Percentiles rank a stretch among this genome's conserved stretches.
Evolutionary conservation across 768 basidiomycete species (phyloP).

Genomic region (Boletus tylopilopsis): DNA sequence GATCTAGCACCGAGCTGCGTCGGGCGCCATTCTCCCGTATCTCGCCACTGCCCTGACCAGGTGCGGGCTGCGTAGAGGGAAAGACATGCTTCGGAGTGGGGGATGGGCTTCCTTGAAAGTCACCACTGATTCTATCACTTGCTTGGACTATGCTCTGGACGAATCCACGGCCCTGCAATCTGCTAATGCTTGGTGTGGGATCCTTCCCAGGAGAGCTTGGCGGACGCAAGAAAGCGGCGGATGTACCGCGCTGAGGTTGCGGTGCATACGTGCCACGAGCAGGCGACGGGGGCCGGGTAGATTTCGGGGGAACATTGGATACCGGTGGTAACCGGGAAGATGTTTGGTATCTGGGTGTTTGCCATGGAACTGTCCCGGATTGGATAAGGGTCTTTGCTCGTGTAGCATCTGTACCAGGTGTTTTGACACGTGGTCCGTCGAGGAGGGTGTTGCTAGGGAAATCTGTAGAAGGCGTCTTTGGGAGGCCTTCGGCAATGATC

Average conservation of each 20-base stretch:
- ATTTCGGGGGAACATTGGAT: constrained; percentile 24
- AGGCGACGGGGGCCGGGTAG: constrained; percentile 36
- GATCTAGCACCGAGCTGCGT: constrained; percentile 58
- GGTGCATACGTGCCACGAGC: constrained; percentile 39
- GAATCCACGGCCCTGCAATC: constrained; percentile 81
- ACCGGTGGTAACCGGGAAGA: constrained; percentile 31
- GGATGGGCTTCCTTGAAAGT: constrained; percentile 32
- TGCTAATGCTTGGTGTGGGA: constrained; percentile 75
- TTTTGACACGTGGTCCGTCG: constrained; percentile 22
- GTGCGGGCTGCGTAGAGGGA: constrained; percentile 27
- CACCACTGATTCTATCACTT: constrained; percentile 48
- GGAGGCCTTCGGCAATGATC: constrained; percentile 9
- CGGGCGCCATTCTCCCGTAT: constrained; percentile 36
- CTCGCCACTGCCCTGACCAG: constrained; percentile 33
- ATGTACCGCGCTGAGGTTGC: constrained; percentile 40
- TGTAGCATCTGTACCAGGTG: constrained; percentile 13
- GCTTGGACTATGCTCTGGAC: constrained; percentile 80
- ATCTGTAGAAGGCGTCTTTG: constrained; percentile 19
- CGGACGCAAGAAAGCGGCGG: constrained; percentile 56
- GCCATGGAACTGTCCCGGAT: constrained; percentile 16
- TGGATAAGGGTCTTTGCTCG: constrained; percentile 19
- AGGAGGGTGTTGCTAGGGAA: constrained; percentile 8
- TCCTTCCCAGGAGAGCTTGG: constrained; percentile 55
- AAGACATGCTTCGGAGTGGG: constrained; percentile 24
- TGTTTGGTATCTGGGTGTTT: constrained; percentile 25